Base-by-base conservation (phyloP, 1,284 basidiomycete species). In the Pseudozyma pruni region DNA sequence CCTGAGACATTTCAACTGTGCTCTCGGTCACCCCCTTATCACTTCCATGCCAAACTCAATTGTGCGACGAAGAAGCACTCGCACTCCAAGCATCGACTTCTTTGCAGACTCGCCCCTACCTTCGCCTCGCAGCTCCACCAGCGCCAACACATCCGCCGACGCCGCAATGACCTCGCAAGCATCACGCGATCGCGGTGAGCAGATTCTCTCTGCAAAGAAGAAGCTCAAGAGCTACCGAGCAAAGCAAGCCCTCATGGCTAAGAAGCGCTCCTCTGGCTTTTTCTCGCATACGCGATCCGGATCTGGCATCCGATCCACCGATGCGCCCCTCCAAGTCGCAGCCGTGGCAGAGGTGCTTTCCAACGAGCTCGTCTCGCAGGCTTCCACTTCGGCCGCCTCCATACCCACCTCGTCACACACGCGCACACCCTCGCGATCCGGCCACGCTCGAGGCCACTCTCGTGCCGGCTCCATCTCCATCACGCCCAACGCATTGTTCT, bases 211-310 rank as follows among this genome's bases (percentile, higher is more conserved):
- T 9, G 77, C 77, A 9, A 75, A 75, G 38, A 79, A 76, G 49
- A 79, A 79, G 68, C 73, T 79, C 53, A 78, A 79, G 63, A 69
- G 60, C 47, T 79, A 72, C 49, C 60, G 75, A 14, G 77, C 77
- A 40, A 77, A 76, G 48, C 77, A 79, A 45, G 75, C 77, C 2
- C 62, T 72, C 45, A 53, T 69, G 50, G 63, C 75, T 17, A 59
- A 70, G 42, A 70, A 73, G 54, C 67, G 60, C 23, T 47, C 54
- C 7, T 71, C 67, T 4, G 13, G 35, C 17, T 63, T 68, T 13
- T 60, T 39, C 9, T 57, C 41, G 19, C 68, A 63, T 41, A 54
- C 47, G 46, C 54, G 50, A 49, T 62, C 57, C 22, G 55, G 27
- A 8, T 62, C 56, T 14, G 49, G 48, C 31, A 29, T 46, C 9